Evolutionary conservation across 495 filamentous ascomycete species (phyloP), one percentile per base, ranked within the genome.

Genomic region (Neurospora sp.): DNA sequence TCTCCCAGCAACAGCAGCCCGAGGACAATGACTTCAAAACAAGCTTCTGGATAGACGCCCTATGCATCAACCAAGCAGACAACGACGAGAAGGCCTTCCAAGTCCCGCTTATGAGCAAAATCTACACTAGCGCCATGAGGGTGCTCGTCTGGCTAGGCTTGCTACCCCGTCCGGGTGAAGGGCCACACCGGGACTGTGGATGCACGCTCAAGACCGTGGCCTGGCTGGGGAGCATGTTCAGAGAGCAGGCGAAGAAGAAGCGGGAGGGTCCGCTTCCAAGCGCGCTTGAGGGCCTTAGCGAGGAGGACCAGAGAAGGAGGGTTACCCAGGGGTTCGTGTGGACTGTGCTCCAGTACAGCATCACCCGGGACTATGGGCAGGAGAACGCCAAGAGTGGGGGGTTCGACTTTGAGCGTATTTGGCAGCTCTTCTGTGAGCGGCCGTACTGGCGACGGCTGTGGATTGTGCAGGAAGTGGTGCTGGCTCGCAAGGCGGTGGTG

Each of bases 391-490:
- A 44, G 12, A 42, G 0, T 12, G 69, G 69, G 0, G 38, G 69
- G 11, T 14, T 31, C 2, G 66, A 69, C 27, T 69, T 31, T 39
- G 27, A 69, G 66, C 27, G 66, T 1, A 35, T 39, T 5, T 18
- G 66, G 46, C 46, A 22, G 9, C 20, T 53, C 9, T 53, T 53
- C 46, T 22, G n/a, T 1, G 27, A 53, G 22, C 7, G 35, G 6
- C 61, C 72, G 3, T 77, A 75, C 39, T 76, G 74, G 72, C 73
- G 69, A 11, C 53, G 76, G 20, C 68, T 76, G 2, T 77, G 76
- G 75, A 71, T 78, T n/a, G 59, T 75, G 14, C 76, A 78, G n/a
- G 75, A 76, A 69, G 53, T 72, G 20, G 76, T 76, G 16, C 71
- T 78, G 39, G 66, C 76, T 37, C 4, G 40, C 12, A 38, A 31